A percentile compares a stretch with the other conserved stretches of the same genome.
Evolutionary conservation across 1,139 yeast species (phyloP).

Genomic region (Debaryomyces sp.): DNA sequence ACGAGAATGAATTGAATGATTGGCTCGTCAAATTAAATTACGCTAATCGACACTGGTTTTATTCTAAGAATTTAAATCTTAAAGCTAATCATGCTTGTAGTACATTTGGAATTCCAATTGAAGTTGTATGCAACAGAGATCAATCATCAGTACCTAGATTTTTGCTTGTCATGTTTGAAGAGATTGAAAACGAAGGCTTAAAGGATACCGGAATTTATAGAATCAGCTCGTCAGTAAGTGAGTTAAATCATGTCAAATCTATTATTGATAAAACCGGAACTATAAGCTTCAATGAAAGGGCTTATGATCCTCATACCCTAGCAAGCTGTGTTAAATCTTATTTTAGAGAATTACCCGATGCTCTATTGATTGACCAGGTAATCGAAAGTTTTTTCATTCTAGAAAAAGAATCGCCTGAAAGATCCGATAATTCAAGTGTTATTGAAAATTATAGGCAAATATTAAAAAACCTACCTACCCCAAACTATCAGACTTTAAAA

Average conservation of each 20-base stretch:
- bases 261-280: constrained; percentile 76
- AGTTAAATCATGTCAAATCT: constrained; percentile 67
- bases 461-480: constrained; percentile 57
- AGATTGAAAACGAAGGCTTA: constrained; percentile 80
- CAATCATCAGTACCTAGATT: constrained; percentile 63
- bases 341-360: constrained; percentile 87
- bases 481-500: constrained; percentile 69
- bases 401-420: constrained; percentile 28
- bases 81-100: constrained; percentile 32
- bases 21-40: constrained; percentile 65
- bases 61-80: constrained; percentile 42
- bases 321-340: constrained; percentile 89
- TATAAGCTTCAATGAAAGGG: constrained; percentile 58
- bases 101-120: constrained; percentile 90
- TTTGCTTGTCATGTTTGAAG: constrained; percentile 64
- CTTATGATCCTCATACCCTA: constrained; percentile 83
- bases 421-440: constrained; percentile 18
- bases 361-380: constrained; percentile 63
- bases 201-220: constrained; percentile 93
- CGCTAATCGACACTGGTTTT: constrained; percentile 61
- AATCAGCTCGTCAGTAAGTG: constrained; percentile 85
- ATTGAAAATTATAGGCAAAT: constrained; percentile 45
- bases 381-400: constrained; percentile 51
- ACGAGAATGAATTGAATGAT: constrained; percentile 66
- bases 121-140: constrained; percentile 74